phyloP scores from a whole-genome alignment of 2,329 filamentous ascomycete genomes.

The Zymoseptoria tritici region DNA sequence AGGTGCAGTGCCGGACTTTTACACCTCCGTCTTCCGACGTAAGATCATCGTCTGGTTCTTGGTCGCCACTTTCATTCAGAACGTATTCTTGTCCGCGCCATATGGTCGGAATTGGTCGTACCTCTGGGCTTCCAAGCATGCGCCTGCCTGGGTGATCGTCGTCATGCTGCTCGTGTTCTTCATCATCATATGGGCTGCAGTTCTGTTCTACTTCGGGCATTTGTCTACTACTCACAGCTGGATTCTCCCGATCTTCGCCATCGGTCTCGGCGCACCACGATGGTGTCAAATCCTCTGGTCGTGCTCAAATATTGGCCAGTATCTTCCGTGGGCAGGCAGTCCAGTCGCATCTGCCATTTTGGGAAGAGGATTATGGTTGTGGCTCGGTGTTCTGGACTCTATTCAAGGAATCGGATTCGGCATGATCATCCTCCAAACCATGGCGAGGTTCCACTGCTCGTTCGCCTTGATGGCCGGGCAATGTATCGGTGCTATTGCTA shows the following conservation, averaged over 20 bases:
- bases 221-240: conserved; percentile 56
- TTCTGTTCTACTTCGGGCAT: conserved; percentile 46
- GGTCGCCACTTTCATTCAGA: conserved; percentile 55
- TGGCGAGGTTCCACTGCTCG: conserved; percentile 53
- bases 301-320: conserved; percentile 52
- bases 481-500: conserved; percentile 54
- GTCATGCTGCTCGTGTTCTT: conserved; percentile 52
- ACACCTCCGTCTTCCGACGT: conserved; percentile 52
- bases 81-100: conserved; percentile 59
- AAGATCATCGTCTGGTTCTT: conserved; percentile 64
- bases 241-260: conserved; percentile 61
- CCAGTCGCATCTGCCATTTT: conserved; percentile 49
- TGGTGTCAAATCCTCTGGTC: conserved; percentile 65
- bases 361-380: conserved; percentile 55
- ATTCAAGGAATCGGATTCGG: conserved; percentile 60
- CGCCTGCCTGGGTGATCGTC: conserved; percentile 49
- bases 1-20: conserved; percentile 58
- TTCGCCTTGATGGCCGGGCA: conserved; percentile 56
- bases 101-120: conserved; percentile 62
- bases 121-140: conserved; percentile 52
- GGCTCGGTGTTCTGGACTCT: conserved; percentile 59
- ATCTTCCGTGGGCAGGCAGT: conserved; percentile 55
- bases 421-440: conserved; percentile 59
- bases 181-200: conserved; percentile 47
- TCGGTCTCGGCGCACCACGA: conserved; percentile 57